Base-by-base conservation (phyloP, 164 flowering plant genomes). In the Sedum album region DNA sequence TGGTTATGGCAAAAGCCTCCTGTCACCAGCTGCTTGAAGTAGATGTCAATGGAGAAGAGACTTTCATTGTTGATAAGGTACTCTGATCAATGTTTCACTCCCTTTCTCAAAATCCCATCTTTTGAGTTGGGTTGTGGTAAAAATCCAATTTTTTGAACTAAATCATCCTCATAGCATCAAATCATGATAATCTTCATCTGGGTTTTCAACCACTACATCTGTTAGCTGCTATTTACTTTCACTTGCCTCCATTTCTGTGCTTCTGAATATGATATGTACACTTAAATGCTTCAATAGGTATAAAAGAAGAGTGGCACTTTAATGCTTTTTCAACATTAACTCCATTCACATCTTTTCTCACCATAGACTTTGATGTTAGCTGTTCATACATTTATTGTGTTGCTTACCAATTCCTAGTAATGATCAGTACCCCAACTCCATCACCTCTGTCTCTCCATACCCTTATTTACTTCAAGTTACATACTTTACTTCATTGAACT, bases 21-120 rank as follows among this genome's bases (percentile, higher is more conserved):
- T 86, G 83, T 76, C 76, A 80, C 76, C 86, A 3, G 38, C 3
- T 35, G 38, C 38, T 86, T 74, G 76, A 86, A 77, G 86, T 84
- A 62, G 87, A 84, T 74, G 83, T 86, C 51, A 84, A 86, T 80
- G 91, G 88, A 1, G 85, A 84, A 79, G 84, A 83, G 70, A 68
- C 74, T 76, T 83, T 86, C 83, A 67, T 84, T 73, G 82, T 84
- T 51, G 75, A 82, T 74, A 83, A 79, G 88, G 91, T 86, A 75
- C n/a, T 53, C 53, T 55, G 55, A 11, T 46, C 17, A 46, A 17
- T 18, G 17, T 5, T 30, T 67, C 21, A 8, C 13, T 63, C 62
- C 35, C 57, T 48, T 14, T 14, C 25, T 44, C 36, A 44, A 66
- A n/a, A 14, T 42, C 33, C 20, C 11, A 10, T 28, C 11, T 38